These are phyloP conservation scores for Hortiboletus campestris DNA, from an alignment of 768 basidiomycete species.

Conservation along the genomic window DNA sequence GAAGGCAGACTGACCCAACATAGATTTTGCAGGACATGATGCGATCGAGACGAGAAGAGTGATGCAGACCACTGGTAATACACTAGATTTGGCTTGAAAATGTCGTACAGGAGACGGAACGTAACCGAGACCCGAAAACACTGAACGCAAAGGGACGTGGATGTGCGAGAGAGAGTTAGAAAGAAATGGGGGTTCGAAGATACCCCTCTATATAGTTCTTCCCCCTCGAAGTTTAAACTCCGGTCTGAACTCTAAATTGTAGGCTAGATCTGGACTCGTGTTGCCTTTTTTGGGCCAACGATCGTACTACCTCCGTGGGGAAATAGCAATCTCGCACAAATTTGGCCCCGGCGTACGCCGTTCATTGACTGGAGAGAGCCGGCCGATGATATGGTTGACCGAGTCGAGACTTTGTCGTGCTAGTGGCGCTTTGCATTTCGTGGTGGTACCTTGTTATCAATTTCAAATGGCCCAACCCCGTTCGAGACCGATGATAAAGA, in stretches of 20 bases:
- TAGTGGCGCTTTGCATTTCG: neutral
- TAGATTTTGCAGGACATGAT: conserved; percentile 78
- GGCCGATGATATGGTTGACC: neutral
- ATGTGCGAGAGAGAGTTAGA: conserved; percentile 46
- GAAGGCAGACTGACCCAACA: conserved; percentile 86
- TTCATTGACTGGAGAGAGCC: neutral
- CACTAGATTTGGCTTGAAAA: conserved; percentile 48
- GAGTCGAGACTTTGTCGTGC: conserved; percentile 2
- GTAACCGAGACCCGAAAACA: conserved; percentile 56
- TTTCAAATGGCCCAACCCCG: conserved; percentile 23
- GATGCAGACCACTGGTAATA: conserved; percentile 40
- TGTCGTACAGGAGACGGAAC: conserved; percentile 52
- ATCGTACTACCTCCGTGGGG: conserved; percentile 21
- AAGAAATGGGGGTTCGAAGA: conserved; percentile 30
- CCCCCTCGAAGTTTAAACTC: conserved; percentile 46
- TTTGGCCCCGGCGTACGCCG: neutral
- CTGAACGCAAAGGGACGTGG: conserved; percentile 45
- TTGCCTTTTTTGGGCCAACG: conserved; percentile 20
- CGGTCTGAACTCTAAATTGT: conserved; percentile 37
- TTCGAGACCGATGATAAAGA: conserved; percentile 2
- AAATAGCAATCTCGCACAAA: neutral
- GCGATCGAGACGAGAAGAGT: conserved; percentile 17
- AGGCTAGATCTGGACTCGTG: conserved; percentile 20
- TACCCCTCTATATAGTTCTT: conserved; percentile 43
- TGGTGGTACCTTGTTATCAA: conserved; percentile 17